Evolutionary conservation across 2,329 filamentous ascomycete genomes (phyloP), one percentile per base, ranked within the genome.

Genomic region (Elsinoe ampelina): DNA sequence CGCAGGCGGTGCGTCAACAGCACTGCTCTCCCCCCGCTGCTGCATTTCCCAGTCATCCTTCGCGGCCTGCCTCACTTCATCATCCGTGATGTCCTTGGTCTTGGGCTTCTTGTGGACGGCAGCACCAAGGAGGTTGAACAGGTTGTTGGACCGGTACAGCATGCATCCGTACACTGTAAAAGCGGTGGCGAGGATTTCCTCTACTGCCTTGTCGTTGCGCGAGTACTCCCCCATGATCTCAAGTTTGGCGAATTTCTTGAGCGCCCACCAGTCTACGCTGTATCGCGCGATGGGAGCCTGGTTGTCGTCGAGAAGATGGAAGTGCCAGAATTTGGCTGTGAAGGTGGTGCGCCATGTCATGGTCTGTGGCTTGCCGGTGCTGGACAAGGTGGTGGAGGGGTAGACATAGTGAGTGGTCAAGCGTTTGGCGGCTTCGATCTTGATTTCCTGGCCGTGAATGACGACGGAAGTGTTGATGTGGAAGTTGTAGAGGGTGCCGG

Each of bases 381-480:
- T 52, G 5, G 17, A 26, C 2, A 35, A 5, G 5, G 38, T 35
- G 8, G 15, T 35, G 13, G 48, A 52, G 8, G 32, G 32, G 15
- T 52, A 52, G 32, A 52, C 34, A n/a, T 52, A 52, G 34, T 52
- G 48, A 12, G 48, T 52, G 15, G 20, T 52, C 5, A 52, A 20
- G 7, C 34, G n/a, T n/a, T 34, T 32, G 2, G 48, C 48, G 15
- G 48, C 48, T 52, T 52, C 48, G 32, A 52, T 26, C 35, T 52
- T 52, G 48, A 52, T 38, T 22, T 52, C 34, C 15, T 26, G 32
- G 19, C 48, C 48, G 48, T 35, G 48, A 7, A 52, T 32, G 5
- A 10, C 26, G 10, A 52, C 10, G 7, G 26, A 11, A 3, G 48
- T 10, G 19, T 26, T 52, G 48, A 52, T 52, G 48, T 38, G 15